A percentile compares a stretch with the other conserved stretches of the same genome.
These are phyloP conservation scores for Neopestalotiopsis rosae DNA, from an alignment of 2,329 filamentous ascomycete genomes.

Conservation along the genomic window DNA sequence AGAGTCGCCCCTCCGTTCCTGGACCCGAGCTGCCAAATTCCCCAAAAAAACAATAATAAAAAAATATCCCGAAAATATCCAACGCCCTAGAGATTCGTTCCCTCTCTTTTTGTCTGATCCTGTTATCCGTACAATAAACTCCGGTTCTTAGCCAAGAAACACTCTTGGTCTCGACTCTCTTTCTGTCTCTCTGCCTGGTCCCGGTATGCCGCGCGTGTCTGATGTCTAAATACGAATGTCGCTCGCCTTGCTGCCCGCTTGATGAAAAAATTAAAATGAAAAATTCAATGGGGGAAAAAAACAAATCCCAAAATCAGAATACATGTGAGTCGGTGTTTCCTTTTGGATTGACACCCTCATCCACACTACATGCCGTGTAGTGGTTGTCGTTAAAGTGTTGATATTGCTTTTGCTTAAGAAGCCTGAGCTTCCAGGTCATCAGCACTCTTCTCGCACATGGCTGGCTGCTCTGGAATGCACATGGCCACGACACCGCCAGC, in stretches of 20 bases:
- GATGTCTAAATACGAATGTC: constrained; percentile 6
- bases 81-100: constrained; percentile 1
- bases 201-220: neutral
- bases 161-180: neutral
- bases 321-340: neutral
- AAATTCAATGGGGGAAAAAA: neutral
- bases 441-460: constrained; percentile 44
- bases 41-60: neutral
- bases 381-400: neutral
- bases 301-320: neutral
- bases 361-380: neutral
- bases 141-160: neutral
- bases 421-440: constrained; percentile 20
- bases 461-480: constrained; percentile 71
- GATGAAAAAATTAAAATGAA: neutral
- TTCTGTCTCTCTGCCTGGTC: neutral
- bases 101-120: constrained; percentile 2
- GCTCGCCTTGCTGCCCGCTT: neutral
- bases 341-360: neutral
- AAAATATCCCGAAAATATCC: neutral
- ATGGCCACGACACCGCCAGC: constrained; percentile 77
- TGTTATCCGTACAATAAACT: neutral
- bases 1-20: constrained; percentile 5
- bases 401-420: neutral
- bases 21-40: neutral